phyloP scores from a whole-genome alignment of 352 stramenopile genomes.

The Phytophthora agathidicida region DNA sequence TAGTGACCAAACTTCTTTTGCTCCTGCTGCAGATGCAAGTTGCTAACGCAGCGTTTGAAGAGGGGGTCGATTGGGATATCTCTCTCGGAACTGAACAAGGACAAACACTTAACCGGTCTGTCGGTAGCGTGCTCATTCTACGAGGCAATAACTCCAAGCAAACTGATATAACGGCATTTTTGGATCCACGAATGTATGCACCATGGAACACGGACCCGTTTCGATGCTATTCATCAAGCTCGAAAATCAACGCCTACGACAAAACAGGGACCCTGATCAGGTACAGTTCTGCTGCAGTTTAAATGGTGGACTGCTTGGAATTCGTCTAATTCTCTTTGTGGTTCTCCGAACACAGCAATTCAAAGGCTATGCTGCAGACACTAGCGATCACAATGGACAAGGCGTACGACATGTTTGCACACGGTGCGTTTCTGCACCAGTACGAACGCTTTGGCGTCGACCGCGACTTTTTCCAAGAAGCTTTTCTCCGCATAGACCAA shows the following conservation, averaged over 20 bases:
- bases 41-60: constrained; percentile 58
- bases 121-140: constrained; percentile 60
- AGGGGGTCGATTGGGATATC: constrained; percentile 67
- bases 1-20: neutral
- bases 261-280: constrained; percentile 68
- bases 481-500: constrained; percentile 76
- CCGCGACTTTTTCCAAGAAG: constrained; percentile 62
- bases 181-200: constrained; percentile 50
- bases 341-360: constrained; percentile 58
- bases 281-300: constrained; percentile 20
- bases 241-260: constrained; percentile 66
- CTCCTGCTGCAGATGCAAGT: constrained; percentile 64
- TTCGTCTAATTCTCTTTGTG: neutral
- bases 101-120: constrained; percentile 39
- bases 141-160: constrained; percentile 38
- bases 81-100: constrained; percentile 36
- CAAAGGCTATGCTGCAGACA: constrained; percentile 58
- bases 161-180: constrained; percentile 42
- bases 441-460: constrained; percentile 65
- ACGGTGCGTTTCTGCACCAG: constrained; percentile 69
- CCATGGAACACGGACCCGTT: constrained; percentile 49
- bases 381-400: constrained; percentile 60
- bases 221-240: constrained; percentile 29
- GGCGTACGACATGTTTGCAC: constrained; percentile 70
- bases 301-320: neutral